Evolutionary conservation across 2,329 filamentous ascomycete genomes (phyloP).

Genomic region (Lecanicillium sp.): DNA sequence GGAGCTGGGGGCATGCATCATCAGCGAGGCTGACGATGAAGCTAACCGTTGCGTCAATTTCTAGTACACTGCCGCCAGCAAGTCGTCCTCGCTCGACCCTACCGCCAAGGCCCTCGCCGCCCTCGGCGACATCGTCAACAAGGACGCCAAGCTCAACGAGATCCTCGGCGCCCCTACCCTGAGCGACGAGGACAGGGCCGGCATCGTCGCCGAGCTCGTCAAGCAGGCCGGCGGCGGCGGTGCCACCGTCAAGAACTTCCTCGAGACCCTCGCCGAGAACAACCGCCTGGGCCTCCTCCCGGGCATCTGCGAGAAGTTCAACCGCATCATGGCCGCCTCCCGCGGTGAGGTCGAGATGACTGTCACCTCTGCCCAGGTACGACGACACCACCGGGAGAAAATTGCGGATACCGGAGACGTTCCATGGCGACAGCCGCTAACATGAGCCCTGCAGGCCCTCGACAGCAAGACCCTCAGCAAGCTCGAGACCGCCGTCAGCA

Average conservation of each 20-base stretch:
- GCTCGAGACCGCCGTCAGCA: constrained; percentile 80
- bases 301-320: constrained; percentile 83
- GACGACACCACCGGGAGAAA: constrained; percentile 21
- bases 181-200: constrained; percentile 69
- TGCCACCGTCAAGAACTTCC: constrained; percentile 90
- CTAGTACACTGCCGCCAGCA: constrained; percentile 93
- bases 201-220: constrained; percentile 80
- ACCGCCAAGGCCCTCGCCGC: constrained; percentile 72
- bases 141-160: constrained; percentile 71
- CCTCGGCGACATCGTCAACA: constrained; percentile 67
- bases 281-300: constrained; percentile 83
- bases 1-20: not conserved
- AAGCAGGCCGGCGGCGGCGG: constrained; percentile 72
- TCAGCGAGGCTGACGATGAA: constrained; percentile 1
- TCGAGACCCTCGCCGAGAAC: constrained; percentile 86
- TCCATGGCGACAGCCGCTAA: too few relatives aligned
- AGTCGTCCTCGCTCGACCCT: constrained; percentile 77
- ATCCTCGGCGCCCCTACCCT: constrained; percentile 82
- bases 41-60: constrained; percentile 27
- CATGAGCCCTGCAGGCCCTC: constrained; percentile 54
- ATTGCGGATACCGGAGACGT: not conserved
- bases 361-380: constrained; percentile 84
- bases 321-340: constrained; percentile 76
- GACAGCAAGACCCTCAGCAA: constrained; percentile 81
- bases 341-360: constrained; percentile 90